These are phyloP conservation scores for Metroxylon sagu DNA, from an alignment of 176 grass and related monocot species.

Conservation along the genomic window DNA sequence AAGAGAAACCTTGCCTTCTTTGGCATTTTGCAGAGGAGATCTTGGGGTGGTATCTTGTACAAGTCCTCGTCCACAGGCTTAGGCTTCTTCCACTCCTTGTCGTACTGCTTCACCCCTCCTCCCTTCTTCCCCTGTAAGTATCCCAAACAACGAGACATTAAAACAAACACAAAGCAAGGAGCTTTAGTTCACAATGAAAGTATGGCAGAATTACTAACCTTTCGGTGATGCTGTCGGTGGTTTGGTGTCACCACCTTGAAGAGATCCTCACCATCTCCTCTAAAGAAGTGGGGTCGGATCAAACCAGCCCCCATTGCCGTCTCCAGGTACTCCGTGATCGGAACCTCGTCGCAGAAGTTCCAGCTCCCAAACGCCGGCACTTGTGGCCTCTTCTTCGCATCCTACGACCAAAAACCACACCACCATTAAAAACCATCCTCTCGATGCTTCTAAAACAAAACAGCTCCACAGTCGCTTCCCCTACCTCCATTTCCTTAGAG, in stretches of 20 bases:
- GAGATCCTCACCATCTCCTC: not conserved
- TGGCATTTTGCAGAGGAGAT: not conserved
- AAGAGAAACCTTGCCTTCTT: not conserved
- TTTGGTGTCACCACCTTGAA: not conserved
- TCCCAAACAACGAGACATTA: not conserved
- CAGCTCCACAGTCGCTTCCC: not conserved
- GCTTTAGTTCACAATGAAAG: not conserved
- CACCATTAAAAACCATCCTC: not conserved
- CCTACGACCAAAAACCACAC: not conserved
- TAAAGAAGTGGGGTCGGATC: not conserved
- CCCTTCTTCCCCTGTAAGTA: not conserved
- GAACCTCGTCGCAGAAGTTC: not conserved
- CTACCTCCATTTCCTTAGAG: not conserved
- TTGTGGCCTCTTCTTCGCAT: not conserved
- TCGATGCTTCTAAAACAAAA: not conserved
- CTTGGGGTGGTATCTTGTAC: constrained; percentile 1
- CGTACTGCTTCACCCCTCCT: not conserved
- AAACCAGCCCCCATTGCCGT: not conserved
- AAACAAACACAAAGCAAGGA: not conserved
- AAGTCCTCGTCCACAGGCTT: not conserved
- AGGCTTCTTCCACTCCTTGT: not conserved
- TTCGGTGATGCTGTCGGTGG: not conserved
- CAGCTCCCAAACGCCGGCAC: constrained; percentile 2
- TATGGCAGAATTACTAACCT: not conserved
- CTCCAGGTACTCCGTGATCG: not conserved